Conservation (phyloP, 2,329 filamentous ascomycete species). For the Penicillium glabrum region DNA sequence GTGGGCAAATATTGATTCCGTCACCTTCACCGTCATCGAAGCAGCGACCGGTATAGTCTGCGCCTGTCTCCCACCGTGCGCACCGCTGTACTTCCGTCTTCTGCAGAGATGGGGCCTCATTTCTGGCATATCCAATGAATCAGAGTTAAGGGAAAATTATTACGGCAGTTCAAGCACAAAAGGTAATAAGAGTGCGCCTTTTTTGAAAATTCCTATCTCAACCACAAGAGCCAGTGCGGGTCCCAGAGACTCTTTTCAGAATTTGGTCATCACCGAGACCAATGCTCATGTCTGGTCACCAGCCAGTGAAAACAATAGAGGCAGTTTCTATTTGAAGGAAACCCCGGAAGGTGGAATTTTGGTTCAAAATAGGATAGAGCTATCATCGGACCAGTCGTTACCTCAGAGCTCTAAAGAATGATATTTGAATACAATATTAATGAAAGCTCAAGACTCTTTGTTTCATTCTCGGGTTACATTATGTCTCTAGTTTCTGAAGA, state of each 20-base stretch:
- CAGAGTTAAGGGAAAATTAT: not conserved
- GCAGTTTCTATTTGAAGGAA: not conserved
- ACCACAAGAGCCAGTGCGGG: not conserved
- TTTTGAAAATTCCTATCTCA: not conserved
- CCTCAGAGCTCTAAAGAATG: not conserved
- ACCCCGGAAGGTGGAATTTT: not conserved
- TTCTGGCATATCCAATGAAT: not conserved
- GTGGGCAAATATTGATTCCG: slow-evolving; percentile 1
- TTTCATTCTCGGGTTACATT: not conserved
- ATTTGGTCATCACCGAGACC: not conserved
- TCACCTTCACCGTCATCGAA: slow-evolving; percentile 1
- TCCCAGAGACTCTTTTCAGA: not conserved
- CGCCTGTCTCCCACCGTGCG: not conserved
- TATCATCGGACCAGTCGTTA: not conserved
- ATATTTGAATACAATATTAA: not conserved
- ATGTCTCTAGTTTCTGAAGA: too few species aligned
- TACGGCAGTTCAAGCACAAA: not conserved
- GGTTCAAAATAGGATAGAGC: not conserved
- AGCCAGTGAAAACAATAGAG: not conserved
- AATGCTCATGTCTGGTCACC: not conserved
- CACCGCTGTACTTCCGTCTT: not conserved
- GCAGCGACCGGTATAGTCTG: not conserved
- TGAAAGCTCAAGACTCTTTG: not conserved
- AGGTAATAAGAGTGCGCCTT: not conserved
- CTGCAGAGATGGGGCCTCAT: not conserved